Evolutionary conservation across 345 rosid genomes (phyloP).

Genomic region (Aquilaria yunnanensis): DNA sequence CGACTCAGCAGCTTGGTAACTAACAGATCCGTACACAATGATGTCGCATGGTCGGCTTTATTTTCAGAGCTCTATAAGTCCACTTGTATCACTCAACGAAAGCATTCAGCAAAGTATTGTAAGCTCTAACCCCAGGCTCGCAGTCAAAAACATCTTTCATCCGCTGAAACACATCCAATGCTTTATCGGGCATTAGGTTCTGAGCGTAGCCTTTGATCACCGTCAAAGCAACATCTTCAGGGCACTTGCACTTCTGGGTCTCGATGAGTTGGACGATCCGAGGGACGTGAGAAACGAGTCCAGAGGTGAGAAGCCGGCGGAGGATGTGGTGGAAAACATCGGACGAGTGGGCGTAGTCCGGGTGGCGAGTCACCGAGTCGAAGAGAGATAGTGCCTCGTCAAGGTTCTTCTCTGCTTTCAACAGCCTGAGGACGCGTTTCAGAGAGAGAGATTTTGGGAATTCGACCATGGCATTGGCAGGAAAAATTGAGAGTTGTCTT

Average conservation of each 20-base stretch:
- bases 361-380: slow-evolving; percentile 56
- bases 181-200: slow-evolving; percentile 53
- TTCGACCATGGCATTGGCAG: slow-evolving; percentile 62
- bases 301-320: slow-evolving; percentile 53
- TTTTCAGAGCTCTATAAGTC: too few relatives aligned
- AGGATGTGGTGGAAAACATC: slow-evolving; percentile 70
- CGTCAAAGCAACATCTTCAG: slow-evolving; percentile 69
- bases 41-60: too few relatives aligned
- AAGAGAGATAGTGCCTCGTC: slow-evolving; percentile 50
- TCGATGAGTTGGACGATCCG: slow-evolving; percentile 54
- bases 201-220: slow-evolving; percentile 60
- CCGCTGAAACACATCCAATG: slow-evolving; percentile 50
- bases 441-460: slow-evolving; percentile 54
- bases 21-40: too few relatives aligned
- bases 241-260: slow-evolving; percentile 52
- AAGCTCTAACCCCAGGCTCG: slow-evolving; percentile 67
- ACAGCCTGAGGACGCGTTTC: slow-evolving; percentile 47
- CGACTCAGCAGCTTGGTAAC: too few relatives aligned
- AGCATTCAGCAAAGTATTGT: slow-evolving; percentile 54
- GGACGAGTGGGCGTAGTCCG: slow-evolving; percentile 49
- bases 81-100: slow-evolving; percentile 54
- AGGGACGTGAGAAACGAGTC: slow-evolving; percentile 36
- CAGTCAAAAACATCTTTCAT: slow-evolving; percentile 70
- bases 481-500: slow-evolving; percentile 38
- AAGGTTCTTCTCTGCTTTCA: slow-evolving; percentile 51